Evolutionary conservation across 352 stramenopile species (phyloP).

Genomic region (Globisporangium camurandrum): DNA sequence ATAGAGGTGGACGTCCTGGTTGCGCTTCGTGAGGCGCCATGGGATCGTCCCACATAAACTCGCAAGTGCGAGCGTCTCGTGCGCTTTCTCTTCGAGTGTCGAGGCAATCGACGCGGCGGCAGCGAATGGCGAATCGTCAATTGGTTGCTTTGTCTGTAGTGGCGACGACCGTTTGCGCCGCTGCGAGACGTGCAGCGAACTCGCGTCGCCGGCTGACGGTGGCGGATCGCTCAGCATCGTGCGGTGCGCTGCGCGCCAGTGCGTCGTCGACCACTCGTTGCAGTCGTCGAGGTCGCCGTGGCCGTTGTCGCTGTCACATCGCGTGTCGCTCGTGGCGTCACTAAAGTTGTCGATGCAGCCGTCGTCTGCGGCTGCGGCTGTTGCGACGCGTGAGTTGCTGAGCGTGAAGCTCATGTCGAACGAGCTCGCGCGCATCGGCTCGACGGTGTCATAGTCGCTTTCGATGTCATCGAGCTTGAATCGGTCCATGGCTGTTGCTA

Average conservation of each 20-base stretch:
- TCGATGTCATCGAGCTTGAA: constrained; percentile 77
- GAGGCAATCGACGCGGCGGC: constrained; percentile 36
- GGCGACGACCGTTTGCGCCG: constrained; percentile 1
- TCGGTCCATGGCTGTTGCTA: constrained; percentile 52
- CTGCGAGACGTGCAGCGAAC: constrained; percentile 10
- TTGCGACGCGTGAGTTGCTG: constrained; percentile 32
- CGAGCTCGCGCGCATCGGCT: constrained; percentile 81
- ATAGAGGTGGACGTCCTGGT: constrained; percentile 80
- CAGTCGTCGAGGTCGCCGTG: constrained; percentile 9
- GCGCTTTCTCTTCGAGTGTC: constrained; percentile 66
- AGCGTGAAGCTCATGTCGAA: constrained; percentile 87
- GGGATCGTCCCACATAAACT: constrained; percentile 49
- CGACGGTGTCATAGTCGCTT: constrained; percentile 70
- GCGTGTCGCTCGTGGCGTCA: no score
- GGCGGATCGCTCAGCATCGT: constrained; percentile 12
- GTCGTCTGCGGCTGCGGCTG: constrained; percentile 12
- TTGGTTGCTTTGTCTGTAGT: neutral
- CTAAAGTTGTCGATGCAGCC: neutral
- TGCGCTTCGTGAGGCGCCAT: constrained; percentile 67
- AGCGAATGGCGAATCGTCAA: neutral
- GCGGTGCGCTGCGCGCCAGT: constrained; percentile 4
- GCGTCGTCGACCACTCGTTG: constrained; percentile 17
- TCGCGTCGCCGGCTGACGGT: constrained; percentile 2
- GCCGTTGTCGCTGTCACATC: neutral
- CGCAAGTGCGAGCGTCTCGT: constrained; percentile 52